Percentiles rank a stretch among this genome's conserved stretches.
Evolutionary conservation across 306 rosid genomes (phyloP).

Genomic region (Nissolia schottii): DNA sequence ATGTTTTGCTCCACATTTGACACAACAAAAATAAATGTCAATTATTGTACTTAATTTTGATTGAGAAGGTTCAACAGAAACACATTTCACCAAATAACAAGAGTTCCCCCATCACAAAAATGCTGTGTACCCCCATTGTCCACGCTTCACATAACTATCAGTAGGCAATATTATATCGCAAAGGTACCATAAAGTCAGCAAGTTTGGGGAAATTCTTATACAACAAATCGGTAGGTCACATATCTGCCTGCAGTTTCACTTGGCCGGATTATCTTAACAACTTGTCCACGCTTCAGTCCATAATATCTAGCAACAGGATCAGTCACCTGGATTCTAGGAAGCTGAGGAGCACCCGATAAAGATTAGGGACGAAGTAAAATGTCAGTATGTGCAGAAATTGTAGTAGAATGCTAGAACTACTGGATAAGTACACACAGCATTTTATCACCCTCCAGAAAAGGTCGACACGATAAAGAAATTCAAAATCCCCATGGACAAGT

Average conservation of each 20-base stretch:
- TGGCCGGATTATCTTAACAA: slow-evolving; percentile 76
- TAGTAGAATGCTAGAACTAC: background rate
- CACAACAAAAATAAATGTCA: background rate
- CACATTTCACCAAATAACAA: background rate
- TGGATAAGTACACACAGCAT: background rate
- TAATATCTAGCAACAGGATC: slow-evolving; percentile 88
- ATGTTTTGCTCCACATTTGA: too few species aligned
- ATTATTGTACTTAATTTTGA: background rate
- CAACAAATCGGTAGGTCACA: slow-evolving; percentile 75
- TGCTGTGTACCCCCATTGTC: background rate
- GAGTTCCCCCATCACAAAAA: background rate
- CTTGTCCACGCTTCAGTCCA: slow-evolving; percentile 90
- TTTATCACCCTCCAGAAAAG: background rate
- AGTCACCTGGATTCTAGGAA: slow-evolving; percentile 76
- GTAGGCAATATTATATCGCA: background rate
- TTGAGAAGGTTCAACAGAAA: background rate
- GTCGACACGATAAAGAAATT: background rate
- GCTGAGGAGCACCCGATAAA: slow-evolving; percentile 37
- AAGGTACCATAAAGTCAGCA: background rate
- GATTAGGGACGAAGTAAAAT: background rate
- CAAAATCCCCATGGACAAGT: background rate
- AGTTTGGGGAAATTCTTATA: slow-evolving; percentile 25
- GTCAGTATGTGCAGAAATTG: background rate
- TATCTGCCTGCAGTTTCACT: slow-evolving; percentile 92
- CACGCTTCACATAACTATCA: background rate